A percentile compares a stretch with the other conserved stretches of the same genome.
Evolutionary conservation across 345 rosid species (phyloP).

Genomic region (Jatropha curcas): DNA sequence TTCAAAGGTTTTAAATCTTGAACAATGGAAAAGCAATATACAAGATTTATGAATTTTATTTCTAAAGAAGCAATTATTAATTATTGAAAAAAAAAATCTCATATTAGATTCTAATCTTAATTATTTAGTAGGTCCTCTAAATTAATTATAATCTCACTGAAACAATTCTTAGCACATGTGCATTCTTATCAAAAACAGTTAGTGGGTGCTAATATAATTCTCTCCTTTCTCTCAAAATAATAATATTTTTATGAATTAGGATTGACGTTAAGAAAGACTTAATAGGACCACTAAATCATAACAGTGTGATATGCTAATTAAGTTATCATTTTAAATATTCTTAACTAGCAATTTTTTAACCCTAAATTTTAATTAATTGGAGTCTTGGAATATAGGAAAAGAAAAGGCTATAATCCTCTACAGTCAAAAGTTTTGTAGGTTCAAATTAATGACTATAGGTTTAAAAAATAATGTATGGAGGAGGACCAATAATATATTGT

Average conservation of each 20-base stretch:
- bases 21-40: no score
- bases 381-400: slow-evolving; percentile 37
- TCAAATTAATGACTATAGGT: slow-evolving; percentile 28
- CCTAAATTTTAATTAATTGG: slow-evolving; percentile 12
- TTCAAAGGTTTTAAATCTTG: no score
- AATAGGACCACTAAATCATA: slow-evolving; percentile 58
- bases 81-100: slow-evolving; percentile 10
- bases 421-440: slow-evolving; percentile 35
- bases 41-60: no score
- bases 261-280: slow-evolving; percentile 6
- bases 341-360: slow-evolving; percentile 16
- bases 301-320: slow-evolving; percentile 55
- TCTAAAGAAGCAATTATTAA: neutral
- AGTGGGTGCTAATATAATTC: neutral
- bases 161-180: slow-evolving; percentile 7
- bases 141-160: slow-evolving; percentile 7
- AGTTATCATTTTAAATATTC: slow-evolving; percentile 26
- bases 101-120: slow-evolving; percentile 3
- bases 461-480: slow-evolving; percentile 12
- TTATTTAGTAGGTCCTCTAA: slow-evolving; percentile 9
- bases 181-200: slow-evolving; percentile 14
- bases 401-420: slow-evolving; percentile 44
- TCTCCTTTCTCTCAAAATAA: neutral
- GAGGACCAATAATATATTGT: slow-evolving; percentile 20
- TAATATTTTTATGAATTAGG: neutral